phyloP scores from a whole-genome alignment of 768 basidiomycete genomes.

The Amylocystis lapponica region DNA sequence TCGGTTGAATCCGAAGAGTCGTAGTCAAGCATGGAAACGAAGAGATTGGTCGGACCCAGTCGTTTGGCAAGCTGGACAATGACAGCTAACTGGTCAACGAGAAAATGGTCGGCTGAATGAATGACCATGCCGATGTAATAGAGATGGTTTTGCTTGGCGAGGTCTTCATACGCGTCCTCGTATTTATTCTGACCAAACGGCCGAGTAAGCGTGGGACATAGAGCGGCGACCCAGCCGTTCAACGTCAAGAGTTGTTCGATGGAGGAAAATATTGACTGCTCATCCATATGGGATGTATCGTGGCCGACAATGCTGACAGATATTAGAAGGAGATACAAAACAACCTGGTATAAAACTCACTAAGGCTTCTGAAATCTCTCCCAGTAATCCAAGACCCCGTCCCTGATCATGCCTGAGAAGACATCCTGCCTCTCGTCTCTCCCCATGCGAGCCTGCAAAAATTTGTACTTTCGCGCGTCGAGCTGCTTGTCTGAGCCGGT shows the following conservation, averaged over 20 bases:
- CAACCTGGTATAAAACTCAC: slow-evolving; percentile 39
- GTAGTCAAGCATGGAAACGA: slow-evolving; percentile 98
- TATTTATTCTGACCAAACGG: slow-evolving; percentile 91
- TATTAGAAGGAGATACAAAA: not conserved
- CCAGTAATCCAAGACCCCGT: slow-evolving; percentile 89
- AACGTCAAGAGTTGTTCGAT: slow-evolving; percentile 93
- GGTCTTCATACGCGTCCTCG: slow-evolving; percentile 84
- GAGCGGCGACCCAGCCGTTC: slow-evolving; percentile 97
- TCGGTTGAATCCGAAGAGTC: slow-evolving; percentile 93
- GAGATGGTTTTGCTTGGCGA: slow-evolving; percentile 73
- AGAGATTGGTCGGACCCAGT: slow-evolving; percentile 83
- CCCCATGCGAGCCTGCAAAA: slow-evolving; percentile 84
- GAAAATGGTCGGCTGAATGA: slow-evolving; percentile 98
- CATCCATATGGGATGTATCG: slow-evolving; percentile 86
- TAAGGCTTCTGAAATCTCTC: slow-evolving; percentile 87
- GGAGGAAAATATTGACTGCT: slow-evolving; percentile 81
- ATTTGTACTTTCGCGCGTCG: slow-evolving; percentile 84
- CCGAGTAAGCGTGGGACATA: slow-evolving; percentile 89
- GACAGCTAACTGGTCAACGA: slow-evolving; percentile 96
- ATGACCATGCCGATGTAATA: slow-evolving; percentile 95
- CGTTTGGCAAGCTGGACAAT: slow-evolving; percentile 94
- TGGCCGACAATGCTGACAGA: slow-evolving; percentile 60
- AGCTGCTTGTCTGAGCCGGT: slow-evolving; percentile 67
- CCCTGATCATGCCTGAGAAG: slow-evolving; percentile 64
- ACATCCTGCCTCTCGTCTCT: slow-evolving; percentile 82